phyloP scores from a whole-genome alignment of 1,139 yeast species.

The Kodamaea ohmeri region DNA sequence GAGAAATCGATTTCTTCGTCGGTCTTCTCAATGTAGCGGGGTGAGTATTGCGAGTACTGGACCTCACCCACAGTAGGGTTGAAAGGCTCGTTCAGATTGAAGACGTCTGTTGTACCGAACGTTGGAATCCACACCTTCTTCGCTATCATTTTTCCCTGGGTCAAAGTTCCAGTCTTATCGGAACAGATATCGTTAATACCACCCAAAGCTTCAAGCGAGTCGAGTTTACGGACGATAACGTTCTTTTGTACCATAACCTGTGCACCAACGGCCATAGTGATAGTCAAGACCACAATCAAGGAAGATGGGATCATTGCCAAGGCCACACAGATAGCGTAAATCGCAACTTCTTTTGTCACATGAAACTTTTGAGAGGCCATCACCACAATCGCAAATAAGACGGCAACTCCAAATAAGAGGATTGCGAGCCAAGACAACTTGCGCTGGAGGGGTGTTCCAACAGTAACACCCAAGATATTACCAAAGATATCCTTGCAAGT shows the following conservation, averaged over 20 bases:
- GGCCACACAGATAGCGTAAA: constrained; percentile 42
- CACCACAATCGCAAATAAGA: constrained; percentile 38
- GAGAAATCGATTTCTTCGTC: constrained; percentile 34
- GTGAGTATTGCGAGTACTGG: constrained; percentile 23
- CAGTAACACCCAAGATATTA: constrained; percentile 35
- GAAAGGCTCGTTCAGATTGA: constrained; percentile 37
- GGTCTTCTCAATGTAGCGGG: constrained; percentile 24
- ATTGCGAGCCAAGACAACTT: constrained; percentile 46
- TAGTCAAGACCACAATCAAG: constrained; percentile 52
- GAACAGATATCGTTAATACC: constrained; percentile 51
- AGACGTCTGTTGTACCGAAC: constrained; percentile 33
- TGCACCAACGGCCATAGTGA: constrained; percentile 50
- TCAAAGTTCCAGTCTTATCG: constrained; percentile 55
- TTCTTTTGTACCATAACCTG: constrained; percentile 44
- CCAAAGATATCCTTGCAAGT: constrained; percentile 39
- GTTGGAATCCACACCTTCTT: constrained; percentile 37
- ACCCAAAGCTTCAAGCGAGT: constrained; percentile 49
- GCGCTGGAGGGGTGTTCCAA: constrained; percentile 46
- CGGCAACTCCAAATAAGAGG: constrained; percentile 38
- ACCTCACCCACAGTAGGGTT: constrained; percentile 38
- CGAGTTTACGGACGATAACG: constrained; percentile 46
- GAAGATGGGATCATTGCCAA: constrained; percentile 58
- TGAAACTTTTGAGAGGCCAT: constrained; percentile 36
- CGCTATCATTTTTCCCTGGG: constrained; percentile 50
- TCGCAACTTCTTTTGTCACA: constrained; percentile 43